Percentiles rank a stretch among this genome's conserved stretches.
Evolutionary conservation across 2,329 filamentous ascomycete genomes (phyloP).

Genomic region (Rugonectria rugulosa): DNA sequence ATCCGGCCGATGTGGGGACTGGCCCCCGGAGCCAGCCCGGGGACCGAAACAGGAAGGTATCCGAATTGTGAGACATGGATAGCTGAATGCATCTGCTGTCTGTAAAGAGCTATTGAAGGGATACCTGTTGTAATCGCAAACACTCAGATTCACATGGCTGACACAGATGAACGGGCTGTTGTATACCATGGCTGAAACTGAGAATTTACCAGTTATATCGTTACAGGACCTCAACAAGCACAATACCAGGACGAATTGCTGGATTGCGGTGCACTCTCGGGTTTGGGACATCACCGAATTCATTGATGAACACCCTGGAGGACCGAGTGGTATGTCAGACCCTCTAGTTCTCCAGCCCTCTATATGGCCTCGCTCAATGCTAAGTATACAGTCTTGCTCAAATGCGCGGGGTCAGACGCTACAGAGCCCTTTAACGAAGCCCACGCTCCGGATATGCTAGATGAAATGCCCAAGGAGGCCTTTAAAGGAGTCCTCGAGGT

Average conservation of each 20-base stretch:
- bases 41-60: not conserved
- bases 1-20: constrained; percentile 20
- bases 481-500: constrained; percentile 57
- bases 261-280: constrained; percentile 73
- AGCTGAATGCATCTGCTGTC: not conserved
- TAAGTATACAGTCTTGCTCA: constrained; percentile 55
- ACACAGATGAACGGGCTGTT: too few species aligned
- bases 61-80: not conserved
- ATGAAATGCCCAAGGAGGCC: constrained; percentile 52
- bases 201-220: constrained; percentile 24
- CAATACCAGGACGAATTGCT: constrained; percentile 59
- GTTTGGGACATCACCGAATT: constrained; percentile 77
- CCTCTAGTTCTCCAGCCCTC: not conserved
- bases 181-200: constrained; percentile 20
- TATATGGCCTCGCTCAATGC: not conserved
- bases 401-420: constrained; percentile 61
- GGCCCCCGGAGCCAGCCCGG: constrained; percentile 3
- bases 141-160: too few species aligned
- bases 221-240: constrained; percentile 55
- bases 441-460: constrained; percentile 53
- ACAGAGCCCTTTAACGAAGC: constrained; percentile 59
- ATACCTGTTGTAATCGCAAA: not conserved
- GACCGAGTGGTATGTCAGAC: constrained; percentile 40
- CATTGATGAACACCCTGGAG: constrained; percentile 52
- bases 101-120: not conserved